Evolutionary conservation across 1,139 yeast genomes (phyloP).

Genomic region (Blastobotrys persicus): DNA sequence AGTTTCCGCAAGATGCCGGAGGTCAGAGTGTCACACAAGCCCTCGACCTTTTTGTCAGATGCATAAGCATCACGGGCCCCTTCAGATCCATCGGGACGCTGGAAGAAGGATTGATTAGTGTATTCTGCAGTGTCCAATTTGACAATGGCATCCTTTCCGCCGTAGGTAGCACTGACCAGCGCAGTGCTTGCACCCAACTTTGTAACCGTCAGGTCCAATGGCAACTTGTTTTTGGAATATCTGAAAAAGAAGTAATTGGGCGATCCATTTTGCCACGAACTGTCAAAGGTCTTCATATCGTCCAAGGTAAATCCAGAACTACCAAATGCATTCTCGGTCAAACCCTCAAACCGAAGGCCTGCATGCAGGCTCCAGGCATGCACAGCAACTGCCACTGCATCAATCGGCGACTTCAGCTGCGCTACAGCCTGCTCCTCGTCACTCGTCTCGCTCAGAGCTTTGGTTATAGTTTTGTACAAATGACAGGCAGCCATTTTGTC

Average conservation of each 20-base stretch:
- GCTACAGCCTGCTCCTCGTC: slow-evolving; percentile 24
- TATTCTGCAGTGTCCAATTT: slow-evolving; percentile 19
- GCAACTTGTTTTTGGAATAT: slow-evolving; percentile 14
- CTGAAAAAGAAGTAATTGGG: slow-evolving; percentile 26
- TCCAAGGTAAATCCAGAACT: slow-evolving; percentile 8
- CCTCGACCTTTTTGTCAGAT: slow-evolving; percentile 23
- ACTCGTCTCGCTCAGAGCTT: slow-evolving; percentile 16
- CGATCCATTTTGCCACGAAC: slow-evolving; percentile 26
- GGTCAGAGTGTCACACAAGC: slow-evolving; percentile 16
- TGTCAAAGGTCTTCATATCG: slow-evolving; percentile 12
- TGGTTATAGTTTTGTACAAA: slow-evolving; percentile 25
- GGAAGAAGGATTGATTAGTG: slow-evolving; percentile 23
- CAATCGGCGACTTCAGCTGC: slow-evolving; percentile 21
- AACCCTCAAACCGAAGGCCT: slow-evolving; percentile 15
- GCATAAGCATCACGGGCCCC: slow-evolving; percentile 25
- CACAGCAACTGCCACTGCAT: slow-evolving; percentile 28
- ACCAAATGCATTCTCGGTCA: slow-evolving; percentile 5
- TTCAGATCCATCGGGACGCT: slow-evolving; percentile 28
- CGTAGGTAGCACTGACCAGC: slow-evolving; percentile 20
- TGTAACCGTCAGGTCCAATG: slow-evolving; percentile 22
- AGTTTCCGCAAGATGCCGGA: slow-evolving; percentile 9
- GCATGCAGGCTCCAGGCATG: slow-evolving; percentile 24
- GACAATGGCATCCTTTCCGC: slow-evolving; percentile 19
- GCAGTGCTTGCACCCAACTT: slow-evolving; percentile 18
- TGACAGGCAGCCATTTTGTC: slow-evolving; percentile 24